Evolutionary conservation across 83 land plant species (phyloP).

Genomic region (Diphasiastrum complanatum): DNA sequence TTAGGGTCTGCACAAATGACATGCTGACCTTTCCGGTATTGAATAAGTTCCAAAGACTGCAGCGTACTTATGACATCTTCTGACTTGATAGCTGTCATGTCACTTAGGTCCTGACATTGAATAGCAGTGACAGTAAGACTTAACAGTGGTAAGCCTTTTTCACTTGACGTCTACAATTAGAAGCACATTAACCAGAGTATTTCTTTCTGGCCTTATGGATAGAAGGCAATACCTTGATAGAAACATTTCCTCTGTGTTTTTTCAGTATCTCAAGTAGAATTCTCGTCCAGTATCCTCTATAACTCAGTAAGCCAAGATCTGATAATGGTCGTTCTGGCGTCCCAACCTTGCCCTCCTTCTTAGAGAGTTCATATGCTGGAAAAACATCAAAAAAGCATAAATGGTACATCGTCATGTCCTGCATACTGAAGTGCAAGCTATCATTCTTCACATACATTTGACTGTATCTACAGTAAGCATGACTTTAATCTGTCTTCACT

Average conservation of each 20-base stretch:
- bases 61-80: constrained; percentile 43
- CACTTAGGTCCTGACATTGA: constrained; percentile 38
- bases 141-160: neutral
- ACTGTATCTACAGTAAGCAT: too few relatives aligned
- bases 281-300: constrained; percentile 40
- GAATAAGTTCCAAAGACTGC: constrained; percentile 39
- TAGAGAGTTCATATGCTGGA: constrained; percentile 45
- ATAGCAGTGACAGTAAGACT: neutral
- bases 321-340: constrained; percentile 52
- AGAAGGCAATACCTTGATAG: constrained; percentile 34
- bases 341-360: constrained; percentile 45
- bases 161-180: neutral
- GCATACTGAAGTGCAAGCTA: too few relatives aligned
- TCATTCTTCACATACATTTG: too few relatives aligned
- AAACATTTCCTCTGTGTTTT: constrained; percentile 32
- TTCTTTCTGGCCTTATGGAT: too few relatives aligned
- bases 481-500: too few relatives aligned
- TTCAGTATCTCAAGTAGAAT: constrained; percentile 31
- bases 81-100: constrained; percentile 40
- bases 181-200: too few relatives aligned
- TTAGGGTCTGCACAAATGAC: constrained; percentile 27
- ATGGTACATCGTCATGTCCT: neutral
- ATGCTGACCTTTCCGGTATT: constrained; percentile 42
- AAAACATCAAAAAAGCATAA: neutral
- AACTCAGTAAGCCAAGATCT: constrained; percentile 49